Evolutionary conservation across 2,329 filamentous ascomycete genomes (phyloP).

Genomic region (Cadophora sp.): DNA sequence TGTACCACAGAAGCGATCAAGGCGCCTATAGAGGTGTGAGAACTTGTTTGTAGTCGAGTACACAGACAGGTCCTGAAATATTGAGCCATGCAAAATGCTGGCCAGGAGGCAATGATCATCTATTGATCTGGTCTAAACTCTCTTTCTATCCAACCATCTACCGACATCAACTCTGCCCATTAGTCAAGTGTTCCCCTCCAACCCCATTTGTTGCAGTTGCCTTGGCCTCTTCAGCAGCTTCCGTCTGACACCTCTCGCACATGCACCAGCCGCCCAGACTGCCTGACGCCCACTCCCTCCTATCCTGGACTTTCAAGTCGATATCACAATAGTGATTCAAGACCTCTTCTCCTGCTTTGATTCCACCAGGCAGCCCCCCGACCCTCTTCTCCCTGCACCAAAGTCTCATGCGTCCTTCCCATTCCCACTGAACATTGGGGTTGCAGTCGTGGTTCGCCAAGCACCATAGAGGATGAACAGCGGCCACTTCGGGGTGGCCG

Average conservation of each 20-base stretch:
- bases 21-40: no score
- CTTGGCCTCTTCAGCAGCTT: conserved; percentile 54
- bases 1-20: no score
- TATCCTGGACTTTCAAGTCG: conserved; percentile 74
- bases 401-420: conserved; percentile 80
- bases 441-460: conserved; percentile 96
- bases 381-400: conserved; percentile 66
- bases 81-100: not conserved
- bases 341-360: conserved; percentile 83
- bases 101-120: not conserved
- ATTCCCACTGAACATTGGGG: conserved; percentile 94
- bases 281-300: conserved; percentile 87
- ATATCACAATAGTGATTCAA: conserved; percentile 96
- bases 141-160: not conserved
- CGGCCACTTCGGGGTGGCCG: conserved; percentile 87
- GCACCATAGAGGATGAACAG: conserved; percentile 96
- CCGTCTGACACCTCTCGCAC: conserved; percentile 81
- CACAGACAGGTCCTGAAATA: not conserved
- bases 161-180: conserved; percentile 2
- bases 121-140: conserved; percentile 14
- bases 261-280: conserved; percentile 89
- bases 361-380: conserved; percentile 61
- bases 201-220: not conserved
- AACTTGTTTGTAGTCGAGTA: not conserved
- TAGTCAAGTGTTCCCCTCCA: not conserved